phyloP scores from a whole-genome alignment of 805 yeast genomes.

The Wickerhamiella vanderwaltii region DNA sequence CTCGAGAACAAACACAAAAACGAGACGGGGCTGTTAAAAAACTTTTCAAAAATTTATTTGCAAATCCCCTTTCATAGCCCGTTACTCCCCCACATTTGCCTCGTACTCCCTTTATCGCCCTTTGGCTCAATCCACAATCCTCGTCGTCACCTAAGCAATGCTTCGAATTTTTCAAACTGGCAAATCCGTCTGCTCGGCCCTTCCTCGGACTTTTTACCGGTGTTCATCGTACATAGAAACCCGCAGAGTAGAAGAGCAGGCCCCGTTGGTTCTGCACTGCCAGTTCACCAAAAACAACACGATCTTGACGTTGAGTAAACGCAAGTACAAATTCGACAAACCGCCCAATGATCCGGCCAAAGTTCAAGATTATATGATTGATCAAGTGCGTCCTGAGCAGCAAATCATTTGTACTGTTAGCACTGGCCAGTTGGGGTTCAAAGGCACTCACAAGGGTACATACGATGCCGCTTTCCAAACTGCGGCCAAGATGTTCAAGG shows the following conservation, averaged over 20 bases:
- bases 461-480: conserved; percentile 90
- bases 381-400: conserved; percentile 70
- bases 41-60: too few species aligned
- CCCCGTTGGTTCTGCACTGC: conserved; percentile 61
- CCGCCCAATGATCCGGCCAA: conserved; percentile 26
- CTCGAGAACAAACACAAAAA: too few species aligned
- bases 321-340: conserved; percentile 37
- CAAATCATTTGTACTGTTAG: conserved; percentile 54
- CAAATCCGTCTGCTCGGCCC: background rate
- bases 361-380: conserved; percentile 48
- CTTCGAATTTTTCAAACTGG: conserved; percentile 7
- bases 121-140: background rate
- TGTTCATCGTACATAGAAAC: background rate
- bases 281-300: conserved; percentile 75
- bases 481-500: conserved; percentile 55
- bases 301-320: conserved; percentile 49
- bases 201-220: background rate
- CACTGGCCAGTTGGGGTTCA: conserved; percentile 81
- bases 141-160: background rate
- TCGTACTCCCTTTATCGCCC: too few species aligned
- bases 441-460: conserved; percentile 80
- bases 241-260: conserved; percentile 3
- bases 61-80: too few species aligned
- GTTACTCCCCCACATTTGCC: too few species aligned
- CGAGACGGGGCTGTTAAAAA: too few species aligned